Percentiles rank a stretch among this genome's conserved stretches.
phyloP scores from a whole-genome alignment of 352 stramenopile species.

The Phytophthora constricta region DNA sequence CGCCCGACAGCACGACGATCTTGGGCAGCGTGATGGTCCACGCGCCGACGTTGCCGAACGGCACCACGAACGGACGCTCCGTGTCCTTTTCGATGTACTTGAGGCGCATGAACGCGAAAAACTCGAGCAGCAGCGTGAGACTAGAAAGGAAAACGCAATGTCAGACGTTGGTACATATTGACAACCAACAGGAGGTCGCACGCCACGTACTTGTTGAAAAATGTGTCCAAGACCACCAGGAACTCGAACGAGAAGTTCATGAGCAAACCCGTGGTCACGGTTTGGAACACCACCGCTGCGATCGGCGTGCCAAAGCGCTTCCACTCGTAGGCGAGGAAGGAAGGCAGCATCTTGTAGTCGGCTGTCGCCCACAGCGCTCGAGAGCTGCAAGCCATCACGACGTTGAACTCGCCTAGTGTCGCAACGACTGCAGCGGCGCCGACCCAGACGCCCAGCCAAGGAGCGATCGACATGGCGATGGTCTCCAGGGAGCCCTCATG shows the following conservation, averaged over 20 bases:
- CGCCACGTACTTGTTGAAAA: constrained; percentile 87
- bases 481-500: constrained; percentile 78
- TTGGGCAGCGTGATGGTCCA: constrained; percentile 86
- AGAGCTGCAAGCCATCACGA: constrained; percentile 87
- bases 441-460: constrained; percentile 86
- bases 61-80: constrained; percentile 74
- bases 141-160: constrained; percentile 24
- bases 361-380: constrained; percentile 82
- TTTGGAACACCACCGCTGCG: constrained; percentile 80
- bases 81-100: constrained; percentile 86
- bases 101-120: constrained; percentile 84
- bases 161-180: constrained; percentile 3
- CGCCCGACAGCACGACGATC: constrained; percentile 76
- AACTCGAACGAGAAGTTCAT: constrained; percentile 90
- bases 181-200: neutral
- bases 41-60: constrained; percentile 69
- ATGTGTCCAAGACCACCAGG: constrained; percentile 83
- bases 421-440: constrained; percentile 77
- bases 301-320: constrained; percentile 81
- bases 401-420: constrained; percentile 86
- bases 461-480: constrained; percentile 73
- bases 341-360: constrained; percentile 88
- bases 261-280: constrained; percentile 71
- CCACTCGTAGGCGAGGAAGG: constrained; percentile 67
- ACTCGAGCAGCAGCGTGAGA: constrained; percentile 81